Base-by-base conservation (phyloP, 768 basidiomycete genomes). In the Suillus lakei region DNA sequence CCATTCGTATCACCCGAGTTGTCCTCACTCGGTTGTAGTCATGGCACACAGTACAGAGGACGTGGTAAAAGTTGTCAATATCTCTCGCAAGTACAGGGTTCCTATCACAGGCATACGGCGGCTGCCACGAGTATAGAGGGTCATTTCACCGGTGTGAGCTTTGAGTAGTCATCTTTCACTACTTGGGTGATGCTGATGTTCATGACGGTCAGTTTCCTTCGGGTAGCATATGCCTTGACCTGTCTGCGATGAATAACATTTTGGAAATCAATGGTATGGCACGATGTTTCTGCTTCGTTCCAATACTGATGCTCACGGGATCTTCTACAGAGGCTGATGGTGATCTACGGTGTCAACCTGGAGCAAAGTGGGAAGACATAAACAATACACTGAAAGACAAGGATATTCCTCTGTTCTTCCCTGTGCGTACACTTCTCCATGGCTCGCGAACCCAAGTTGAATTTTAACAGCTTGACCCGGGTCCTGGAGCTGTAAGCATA, bases 81-180 rank as follows among this genome's bases (percentile, higher is more conserved):
- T 95, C 48, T 88, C 96, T 0, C 81, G 85, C 53, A 88, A 88
- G 73, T 90, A 88, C 74, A 81, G 81, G 55, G 81, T 97, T 39
- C 95, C 96, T 3, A 83, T 97, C 32, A 87, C 87, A 18, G 87
- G 87, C 94, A 3, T 96, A 90, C 71, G 88, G 91, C 56, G 95
- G 94, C 2, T n/a, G 95, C 92, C 13, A 97, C 94, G 0, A 91
- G 89, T 71, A 82, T 96, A 15, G 95, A 97, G 74, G 94, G 94
- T 0, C 93, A 97, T 77, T 93, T 90, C 67, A 86, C 86, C 56
- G 91, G 91, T 34, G 92, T 92, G 64, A 64, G 83, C 76, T 13
- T 28, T 10, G 4, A 62, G 34, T 44, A 44, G 41, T 67, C 8
- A 30, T 34, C 1, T 16, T 50, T 3, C 3, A 2, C 21, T 46